Base-by-base conservation (phyloP, 345 rosid genomes). In the Eucalyptus regnans region DNA sequence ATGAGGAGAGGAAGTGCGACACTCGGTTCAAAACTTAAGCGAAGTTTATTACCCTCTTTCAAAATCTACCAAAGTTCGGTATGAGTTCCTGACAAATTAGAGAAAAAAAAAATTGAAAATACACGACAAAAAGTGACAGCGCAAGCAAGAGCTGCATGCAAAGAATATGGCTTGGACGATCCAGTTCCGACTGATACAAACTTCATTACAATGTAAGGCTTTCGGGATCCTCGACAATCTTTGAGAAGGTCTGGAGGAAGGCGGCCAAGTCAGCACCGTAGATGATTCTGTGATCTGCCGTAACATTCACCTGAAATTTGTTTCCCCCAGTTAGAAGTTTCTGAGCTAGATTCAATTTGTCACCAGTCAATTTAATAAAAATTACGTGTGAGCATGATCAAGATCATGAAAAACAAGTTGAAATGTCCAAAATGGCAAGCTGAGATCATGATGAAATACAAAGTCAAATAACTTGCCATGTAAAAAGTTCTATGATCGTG, bases 181-280 rank as follows among this genome's bases (percentile, higher is more conserved):
- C 52, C 84, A 88, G 58, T 86, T 29, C 52, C 56, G 41, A 52
- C 66, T 51, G 87, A 52, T 33, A 58, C 6, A 51, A 66, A 87
- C 71, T 49, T 52, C 71, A 89, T 91, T 95, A 96, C 88, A 96
- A 90, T 86, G 99, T 96, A 89, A 98, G 94, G 93, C 95, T 93
- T 76, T 95, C 98, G 37, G 99, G 98, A 92, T 95, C 94, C 93
- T 94, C 96, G 86, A 98, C 86, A 71, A 98, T 96, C 96, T 95
- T 96, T 87, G 99, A 93, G 89, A 97, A 97, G n/a, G 99, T 96
- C 91, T 94, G 95, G 86, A 98, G 97, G 93, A 96, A 96, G 79
- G 97, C 95, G 27, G 99, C 99, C 93, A 96, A 94, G 93, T 98
- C 97, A 87, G 99, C 99, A 85, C 99, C 99, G 56, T 96, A 96